A percentile compares a stretch with the other conserved stretches of the same genome.
Evolutionary conservation across 2,329 filamentous ascomycete species (phyloP).

Genomic region (Saccharata proteae): DNA sequence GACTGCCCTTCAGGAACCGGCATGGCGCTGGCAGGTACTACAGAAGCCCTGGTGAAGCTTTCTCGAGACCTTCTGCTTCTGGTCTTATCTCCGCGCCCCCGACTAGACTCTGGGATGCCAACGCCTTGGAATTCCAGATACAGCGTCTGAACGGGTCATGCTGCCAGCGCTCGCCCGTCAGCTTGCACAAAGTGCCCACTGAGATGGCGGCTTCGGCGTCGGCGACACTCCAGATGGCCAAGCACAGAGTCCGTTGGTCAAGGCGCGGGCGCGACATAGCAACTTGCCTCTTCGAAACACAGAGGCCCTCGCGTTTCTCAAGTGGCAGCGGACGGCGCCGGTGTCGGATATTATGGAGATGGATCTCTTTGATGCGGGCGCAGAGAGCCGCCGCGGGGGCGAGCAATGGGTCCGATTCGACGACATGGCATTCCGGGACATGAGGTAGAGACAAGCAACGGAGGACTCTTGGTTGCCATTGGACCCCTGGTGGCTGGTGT

Average conservation of each 20-base stretch:
- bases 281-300: conserved; percentile 9
- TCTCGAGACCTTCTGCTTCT: conserved; percentile 2
- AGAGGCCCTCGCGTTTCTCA: conserved; percentile 6
- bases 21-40: conserved; percentile 2
- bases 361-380: conserved; percentile 2
- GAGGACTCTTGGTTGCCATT: conserved; percentile 1
- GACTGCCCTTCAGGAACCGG: conserved; percentile 7
- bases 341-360: conserved; percentile 7
- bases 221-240: neutral
- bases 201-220: neutral
- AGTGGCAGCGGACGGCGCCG: conserved; percentile 1
- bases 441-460: conserved; percentile 1
- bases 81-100: neutral
- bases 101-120: neutral
- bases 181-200: neutral
- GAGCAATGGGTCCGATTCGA: conserved; percentile 1
- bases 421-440: no score
- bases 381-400: conserved; percentile 3
- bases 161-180: neutral
- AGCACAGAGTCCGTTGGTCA: neutral
- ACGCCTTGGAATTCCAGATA: no score
- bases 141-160: no score
- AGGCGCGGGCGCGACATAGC: conserved; percentile 1
- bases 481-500: neutral
- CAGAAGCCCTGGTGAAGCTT: conserved; percentile 2